These are phyloP conservation scores for Pseudocercospora eumusae DNA, from an alignment of 2,329 filamentous ascomycete genomes.

Conservation along the genomic window DNA sequence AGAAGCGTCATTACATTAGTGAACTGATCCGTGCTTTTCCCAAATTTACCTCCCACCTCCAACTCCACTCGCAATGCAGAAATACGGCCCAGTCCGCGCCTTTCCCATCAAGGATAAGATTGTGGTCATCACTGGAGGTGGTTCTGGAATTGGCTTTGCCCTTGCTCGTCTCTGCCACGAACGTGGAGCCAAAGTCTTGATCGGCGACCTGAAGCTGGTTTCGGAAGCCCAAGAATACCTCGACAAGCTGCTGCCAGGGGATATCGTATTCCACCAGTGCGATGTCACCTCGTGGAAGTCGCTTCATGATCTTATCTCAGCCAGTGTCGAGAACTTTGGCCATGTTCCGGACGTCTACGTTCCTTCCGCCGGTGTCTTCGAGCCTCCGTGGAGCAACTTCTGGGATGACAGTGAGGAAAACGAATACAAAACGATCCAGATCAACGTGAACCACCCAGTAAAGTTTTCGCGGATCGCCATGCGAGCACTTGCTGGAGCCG, in stretches of 20 bases:
- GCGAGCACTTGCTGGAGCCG: slow-evolving; percentile 28
- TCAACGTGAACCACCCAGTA: slow-evolving; percentile 30
- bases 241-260: slow-evolving; percentile 2
- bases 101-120: slow-evolving; percentile 29
- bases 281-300: slow-evolving; percentile 28
- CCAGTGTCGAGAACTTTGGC: slow-evolving; percentile 26
- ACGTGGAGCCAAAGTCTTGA: slow-evolving; percentile 24
- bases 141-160: slow-evolving; percentile 29
- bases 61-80: slow-evolving; percentile 19
- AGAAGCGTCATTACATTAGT: not conserved
- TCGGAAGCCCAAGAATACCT: slow-evolving; percentile 25
- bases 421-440: slow-evolving; percentile 28
- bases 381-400: slow-evolving; percentile 28
- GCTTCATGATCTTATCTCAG: slow-evolving; percentile 27
- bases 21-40: not conserved
- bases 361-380: slow-evolving; percentile 23
- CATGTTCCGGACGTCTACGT: slow-evolving; percentile 29
- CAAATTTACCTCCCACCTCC: not conserved
- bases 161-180: slow-evolving; percentile 25
- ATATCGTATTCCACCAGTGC: slow-evolving; percentile 22
- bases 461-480: slow-evolving; percentile 29
- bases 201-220: slow-evolving; percentile 29
- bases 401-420: slow-evolving; percentile 26
- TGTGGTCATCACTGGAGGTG: slow-evolving; percentile 25
- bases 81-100: slow-evolving; percentile 28